Percentiles rank a stretch among this genome's conserved stretches.
These are phyloP conservation scores for Inonotus hispidus DNA, from an alignment of 1,284 basidiomycete genomes.

Conservation along the genomic window DNA sequence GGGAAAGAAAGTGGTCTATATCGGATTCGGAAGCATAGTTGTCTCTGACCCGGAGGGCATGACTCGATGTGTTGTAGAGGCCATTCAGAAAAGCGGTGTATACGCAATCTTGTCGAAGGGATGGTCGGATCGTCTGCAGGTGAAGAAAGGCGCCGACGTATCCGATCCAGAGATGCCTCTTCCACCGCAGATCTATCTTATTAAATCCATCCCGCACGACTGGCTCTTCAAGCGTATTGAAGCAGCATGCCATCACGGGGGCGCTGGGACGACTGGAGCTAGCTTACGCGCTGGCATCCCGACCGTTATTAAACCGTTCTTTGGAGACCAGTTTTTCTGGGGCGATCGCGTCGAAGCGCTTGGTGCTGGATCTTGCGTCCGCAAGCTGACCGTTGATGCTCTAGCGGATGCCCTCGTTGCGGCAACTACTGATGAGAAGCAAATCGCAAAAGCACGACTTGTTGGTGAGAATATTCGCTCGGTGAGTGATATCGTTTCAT, in stretches of 20 bases:
- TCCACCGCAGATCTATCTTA: conserved; percentile 74
- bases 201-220: conserved; percentile 91
- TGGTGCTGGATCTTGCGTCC: conserved; percentile 81
- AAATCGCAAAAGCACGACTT: conserved; percentile 78
- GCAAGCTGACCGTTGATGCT: conserved; percentile 76
- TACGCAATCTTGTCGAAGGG: conserved; percentile 94
- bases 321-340: conserved; percentile 98
- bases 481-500: conserved; percentile 38
- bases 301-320: conserved; percentile 96
- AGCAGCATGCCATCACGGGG: conserved; percentile 96
- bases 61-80: conserved; percentile 87
- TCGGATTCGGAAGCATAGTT: conserved; percentile 98
- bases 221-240: conserved; percentile 95
- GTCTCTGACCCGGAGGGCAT: conserved; percentile 91
- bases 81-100: conserved; percentile 80
- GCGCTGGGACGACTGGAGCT: conserved; percentile 93
- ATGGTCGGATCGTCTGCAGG: conserved; percentile 90
- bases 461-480: conserved; percentile 82
- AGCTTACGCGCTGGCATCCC: conserved; percentile 90
- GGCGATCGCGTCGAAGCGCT: conserved; percentile 91
- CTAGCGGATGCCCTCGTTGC: conserved; percentile 72
- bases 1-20: conserved; percentile 92
- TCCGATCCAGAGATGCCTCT: conserved; percentile 62
- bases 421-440: conserved; percentile 85
- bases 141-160: conserved; percentile 51